Evolutionary conservation across 164 flowering plant species (phyloP), one percentile per base, ranked within the genome.

Genomic region (Platanus orientalis): DNA sequence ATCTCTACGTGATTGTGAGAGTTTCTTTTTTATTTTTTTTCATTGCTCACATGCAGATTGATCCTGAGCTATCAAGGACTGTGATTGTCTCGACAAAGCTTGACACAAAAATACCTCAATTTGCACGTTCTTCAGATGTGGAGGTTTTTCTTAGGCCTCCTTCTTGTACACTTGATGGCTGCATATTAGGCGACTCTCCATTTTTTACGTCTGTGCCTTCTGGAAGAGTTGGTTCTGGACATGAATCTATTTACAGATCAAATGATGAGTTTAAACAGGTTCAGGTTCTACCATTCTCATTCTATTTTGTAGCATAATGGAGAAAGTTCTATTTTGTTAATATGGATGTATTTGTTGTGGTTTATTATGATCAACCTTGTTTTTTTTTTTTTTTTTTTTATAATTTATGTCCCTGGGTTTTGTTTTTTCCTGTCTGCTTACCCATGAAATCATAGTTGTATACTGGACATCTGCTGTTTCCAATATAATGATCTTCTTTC

Each of bases 191-290:
- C 6, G 93, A 83, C 67, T 87, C 96, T 14, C 98, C 98, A 5
- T 94, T 94, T 71, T 94, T 94, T 70, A 94, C 98, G 4, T 94
- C 98, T 40, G 98, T 94, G 64, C 98, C 98, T 54, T 93, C 98
- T 55, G 98, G 98, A 79, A 86, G 98, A 79, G 98, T 94, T 71
- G 98, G 98, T 61, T 68, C 81, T 68, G 96, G 86, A 23, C 90
- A 69, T 72, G 96, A 86, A 71, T 80, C 89, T 32, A 84, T 93
- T 57, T 93, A 81, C 69, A 76, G 81, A 66, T 85, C 98, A 34
- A 85, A 93, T 74, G 94, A 90, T 39, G 96, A 87, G 68, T 90
- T 93, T 66, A 93, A 90, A 75, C 88, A 90, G 97, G 98, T 93
- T 61, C 45, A 28, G 16, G 36, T 62, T 62, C 53, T 54, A 20